Evolutionary conservation across 177 flowering plant genomes (phyloP).

Genomic region (Vitis hybrid): DNA sequence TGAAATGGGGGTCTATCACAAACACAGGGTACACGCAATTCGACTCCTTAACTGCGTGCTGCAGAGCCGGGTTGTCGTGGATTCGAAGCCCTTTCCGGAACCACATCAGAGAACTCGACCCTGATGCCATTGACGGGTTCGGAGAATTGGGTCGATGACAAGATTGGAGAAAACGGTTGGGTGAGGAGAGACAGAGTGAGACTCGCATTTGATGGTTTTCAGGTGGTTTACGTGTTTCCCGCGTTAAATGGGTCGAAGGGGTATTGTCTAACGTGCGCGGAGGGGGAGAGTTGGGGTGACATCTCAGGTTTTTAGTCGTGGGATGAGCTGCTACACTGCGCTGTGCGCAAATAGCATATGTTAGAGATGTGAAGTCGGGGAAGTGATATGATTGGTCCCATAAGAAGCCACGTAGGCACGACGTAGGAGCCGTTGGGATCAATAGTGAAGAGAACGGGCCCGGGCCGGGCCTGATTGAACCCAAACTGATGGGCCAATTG

Average conservation of each 20-base stretch:
- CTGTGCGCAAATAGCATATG: slow-evolving; percentile 4
- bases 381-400: slow-evolving; percentile 3
- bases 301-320: not conserved
- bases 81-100: slow-evolving; percentile 87
- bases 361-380: not conserved
- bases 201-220: slow-evolving; percentile 15
- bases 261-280: slow-evolving; percentile 6
- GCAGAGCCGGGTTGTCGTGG: slow-evolving; percentile 91
- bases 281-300: too few relatives aligned
- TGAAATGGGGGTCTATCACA: slow-evolving; percentile 80
- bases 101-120: slow-evolving; percentile 70
- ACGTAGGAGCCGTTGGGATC: too few relatives aligned
- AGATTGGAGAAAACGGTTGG: not conserved
- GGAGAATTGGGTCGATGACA: not conserved
- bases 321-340: not conserved
- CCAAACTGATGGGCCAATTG: too few relatives aligned
- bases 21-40: slow-evolving; percentile 68
- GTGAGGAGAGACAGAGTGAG: slow-evolving; percentile 6
- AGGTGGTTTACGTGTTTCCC: slow-evolving; percentile 19
- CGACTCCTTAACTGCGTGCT: slow-evolving; percentile 50
- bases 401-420: slow-evolving; percentile 19
- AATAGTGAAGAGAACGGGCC: accelerated
- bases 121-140: slow-evolving; percentile 35
- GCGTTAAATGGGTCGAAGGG: slow-evolving; percentile 18
- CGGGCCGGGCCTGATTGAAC: too few relatives aligned